Base-by-base conservation (phyloP, 441 rosid species). In the Heliophila coronopifolia region DNA sequence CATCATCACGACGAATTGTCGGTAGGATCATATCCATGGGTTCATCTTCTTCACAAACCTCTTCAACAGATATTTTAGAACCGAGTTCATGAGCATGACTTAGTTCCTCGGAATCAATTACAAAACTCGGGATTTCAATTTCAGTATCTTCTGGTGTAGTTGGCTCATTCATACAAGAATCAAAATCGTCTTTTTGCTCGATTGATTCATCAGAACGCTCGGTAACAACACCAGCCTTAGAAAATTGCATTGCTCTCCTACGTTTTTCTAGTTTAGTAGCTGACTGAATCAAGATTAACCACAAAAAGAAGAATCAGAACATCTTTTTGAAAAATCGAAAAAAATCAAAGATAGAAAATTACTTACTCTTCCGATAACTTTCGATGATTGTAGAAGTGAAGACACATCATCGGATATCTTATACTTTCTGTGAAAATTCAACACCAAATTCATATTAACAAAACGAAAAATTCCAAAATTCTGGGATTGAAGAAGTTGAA, bases 351-450 rank as follows among this genome's bases (percentile, higher is more conserved):
- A 7, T 4, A 24, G 26, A 34, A 3, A 9, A 10, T 57, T 48
- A 71, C 84, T 63, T 54, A 89, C 95, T 74, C 50, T 71, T 31
- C 84, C 78, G 0, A 85, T 78, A 50, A 59, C 59, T 70, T 49
- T 78, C 1, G 88, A 77, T 6, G 95, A 80, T 58, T 61, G 83
- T 65, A 89, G 39, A 46, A 86, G 81, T 35, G 76, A 74, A 30
- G 77, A 75, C 9, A 76, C 75, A 54, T 71, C 71, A 36, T 79
- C 79, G 5, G 79, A 71, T 55, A 83, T 70, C 71, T 81, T 83
- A 72, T 77, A 77, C 55, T 86, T 78, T 61, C 97, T 83, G 74
- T 19, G n/a, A 54, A 67, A 42, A 34, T 19, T 11, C 51, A 51
- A 59, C 16, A 48, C 41, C 12, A 19, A 42, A 47, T 34, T 54